Conservation (phyloP, 2,329 filamentous ascomycete genomes). For the Shiraia bambusicola region DNA sequence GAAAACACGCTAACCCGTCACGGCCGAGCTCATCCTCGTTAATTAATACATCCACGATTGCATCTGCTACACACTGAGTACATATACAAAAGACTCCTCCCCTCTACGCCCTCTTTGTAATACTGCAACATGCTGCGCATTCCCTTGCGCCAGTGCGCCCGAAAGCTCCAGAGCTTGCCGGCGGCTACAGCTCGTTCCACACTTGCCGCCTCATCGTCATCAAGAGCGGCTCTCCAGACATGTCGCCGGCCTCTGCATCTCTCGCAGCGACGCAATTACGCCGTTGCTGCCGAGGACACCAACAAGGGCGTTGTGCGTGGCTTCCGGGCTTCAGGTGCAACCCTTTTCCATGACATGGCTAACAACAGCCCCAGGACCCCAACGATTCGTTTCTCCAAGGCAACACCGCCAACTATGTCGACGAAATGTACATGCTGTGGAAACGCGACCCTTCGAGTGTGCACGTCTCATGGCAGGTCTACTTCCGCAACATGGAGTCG, state of each 20-base stretch:
- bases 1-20: conserved; percentile 21
- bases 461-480: conserved; percentile 97
- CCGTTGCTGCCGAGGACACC: conserved; percentile 59
- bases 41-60: conserved; percentile 4
- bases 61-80: conserved; percentile 15
- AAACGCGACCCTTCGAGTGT: conserved; percentile 90
- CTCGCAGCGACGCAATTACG: conserved; percentile 58
- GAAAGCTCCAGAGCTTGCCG: conserved; percentile 61
- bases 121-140: conserved; percentile 68
- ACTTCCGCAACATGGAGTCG: conserved; percentile 99
- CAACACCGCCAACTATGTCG: conserved; percentile 97
- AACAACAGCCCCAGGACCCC: conserved; percentile 61
- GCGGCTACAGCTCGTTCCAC: conserved; percentile 48
- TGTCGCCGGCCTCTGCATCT: conserved; percentile 52
- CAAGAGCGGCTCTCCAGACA: conserved; percentile 47
- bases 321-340: conserved; percentile 9
- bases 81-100: conserved; percentile 22
- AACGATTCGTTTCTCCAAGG: conserved; percentile 96
- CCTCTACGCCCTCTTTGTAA: conserved; percentile 19
- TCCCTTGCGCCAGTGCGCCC: conserved; percentile 65
- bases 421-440: conserved; percentile 99
- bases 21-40: conserved; percentile 18
- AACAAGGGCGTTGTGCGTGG: conserved; percentile 61
- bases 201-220: conserved; percentile 39
- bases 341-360: conserved; percentile 23